Evolutionary conservation across 768 basidiomycete genomes (phyloP), one percentile per base, ranked within the genome.

Genomic region (Mycena chlorophos): DNA sequence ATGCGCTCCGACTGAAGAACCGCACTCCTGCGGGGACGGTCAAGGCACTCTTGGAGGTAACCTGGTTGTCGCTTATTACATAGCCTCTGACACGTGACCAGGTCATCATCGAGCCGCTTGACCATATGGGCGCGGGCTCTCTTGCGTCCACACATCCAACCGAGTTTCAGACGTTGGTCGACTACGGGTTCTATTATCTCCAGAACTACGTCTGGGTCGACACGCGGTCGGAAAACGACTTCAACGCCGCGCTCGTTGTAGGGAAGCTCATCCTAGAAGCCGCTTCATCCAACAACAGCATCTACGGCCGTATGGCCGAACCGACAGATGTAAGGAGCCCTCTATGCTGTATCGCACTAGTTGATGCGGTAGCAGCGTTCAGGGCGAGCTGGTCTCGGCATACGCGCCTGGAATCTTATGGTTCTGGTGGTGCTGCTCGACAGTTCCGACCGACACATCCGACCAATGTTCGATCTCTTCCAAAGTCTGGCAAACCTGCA

Each of bases 341-440:
- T 19, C 19, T 17, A 20, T 22, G 1, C 22, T 4, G 23, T 5
- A 25, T 48, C 25, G 25, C 22, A 39, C 13, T 28, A 46, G 22
- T 19, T 2, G 19, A 48, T 31, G 38, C 5, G 10, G 2, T 13
- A 34, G 19, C 30, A 80, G 79, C 75, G 73, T 70, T 52, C 62
- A 6, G 61, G 69, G 12, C 72, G 68, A 37, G 56, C 58, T 16
- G 65, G 69, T 58, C 68, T 78, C 23, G 69, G 71, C 30, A 71
- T 88, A 2, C 80, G 85, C 16, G 73, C 80, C 2, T 91, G 89
- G 89, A 88, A 86, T 63, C 67, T 87, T 29, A 65, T 91, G 19
- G 68, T 79, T 0, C 68, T 89, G 17, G 76, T 80, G 1, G 81
- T 81, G 0, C 69, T 90, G 31, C 68, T 76, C 57, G 75, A 74